These are phyloP conservation scores for Globisporangium apiculatum DNA, from an alignment of 352 stramenopile species.

Conservation along the genomic window DNA sequence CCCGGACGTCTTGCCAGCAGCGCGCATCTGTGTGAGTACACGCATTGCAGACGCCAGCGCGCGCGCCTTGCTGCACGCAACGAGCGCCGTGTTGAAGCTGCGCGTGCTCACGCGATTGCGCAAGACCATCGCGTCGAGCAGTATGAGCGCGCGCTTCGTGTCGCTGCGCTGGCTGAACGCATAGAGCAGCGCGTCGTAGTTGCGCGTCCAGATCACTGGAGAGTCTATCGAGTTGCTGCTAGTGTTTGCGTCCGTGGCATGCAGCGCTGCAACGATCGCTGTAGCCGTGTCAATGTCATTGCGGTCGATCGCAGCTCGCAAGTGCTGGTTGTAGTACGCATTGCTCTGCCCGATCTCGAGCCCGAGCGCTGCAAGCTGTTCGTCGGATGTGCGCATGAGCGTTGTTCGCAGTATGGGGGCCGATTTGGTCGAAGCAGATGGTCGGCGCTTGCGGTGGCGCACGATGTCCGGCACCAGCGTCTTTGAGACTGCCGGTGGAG, in stretches of 20 bases:
- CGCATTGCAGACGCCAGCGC: conserved; percentile 27
- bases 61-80: conserved; percentile 43
- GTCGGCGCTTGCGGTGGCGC: neutral
- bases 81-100: conserved; percentile 68
- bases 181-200: conserved; percentile 56
- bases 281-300: conserved; percentile 22
- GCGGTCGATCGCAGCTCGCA: conserved; percentile 24
- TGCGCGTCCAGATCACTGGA: conserved; percentile 27
- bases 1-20: conserved; percentile 16
- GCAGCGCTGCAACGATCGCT: conserved; percentile 14
- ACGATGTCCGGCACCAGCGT: neutral
- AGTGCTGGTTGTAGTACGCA: conserved; percentile 37
- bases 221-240: conserved; percentile 3
- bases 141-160: conserved; percentile 29
- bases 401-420: neutral
- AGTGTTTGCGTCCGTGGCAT: conserved; percentile 11
- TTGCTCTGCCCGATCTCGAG: conserved; percentile 18
- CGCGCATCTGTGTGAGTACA: conserved; percentile 43
- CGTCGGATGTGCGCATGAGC: neutral
- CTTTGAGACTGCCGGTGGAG: neutral
- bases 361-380: conserved; percentile 6
- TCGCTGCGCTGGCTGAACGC: conserved; percentile 31
- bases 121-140: conserved; percentile 47
- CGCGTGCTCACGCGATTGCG: conserved; percentile 28
- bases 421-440: neutral